Evolutionary conservation across 2,329 filamentous ascomycete genomes (phyloP).

Genomic region (Penicillium sp.): DNA sequence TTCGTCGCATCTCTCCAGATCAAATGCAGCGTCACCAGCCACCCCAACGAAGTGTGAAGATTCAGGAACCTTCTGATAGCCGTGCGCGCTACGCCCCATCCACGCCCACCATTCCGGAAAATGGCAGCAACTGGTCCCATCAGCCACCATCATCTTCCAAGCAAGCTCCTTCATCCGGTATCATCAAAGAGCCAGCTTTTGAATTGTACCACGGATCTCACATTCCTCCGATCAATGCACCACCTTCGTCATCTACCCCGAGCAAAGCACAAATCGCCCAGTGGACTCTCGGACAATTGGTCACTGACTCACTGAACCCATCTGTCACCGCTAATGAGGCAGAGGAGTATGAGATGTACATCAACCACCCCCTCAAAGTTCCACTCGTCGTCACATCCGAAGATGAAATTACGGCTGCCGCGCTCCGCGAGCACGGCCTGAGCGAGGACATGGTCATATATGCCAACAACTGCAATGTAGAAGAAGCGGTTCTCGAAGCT

Average conservation of each 20-base stretch:
- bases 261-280: slow-evolving; percentile 73
- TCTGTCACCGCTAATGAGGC: slow-evolving; percentile 70
- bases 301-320: slow-evolving; percentile 79
- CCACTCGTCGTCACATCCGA: slow-evolving; percentile 57
- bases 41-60: slow-evolving; percentile 55
- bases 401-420: slow-evolving; percentile 33
- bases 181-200: slow-evolving; percentile 52
- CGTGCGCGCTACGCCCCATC: slow-evolving; percentile 36
- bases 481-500: slow-evolving; percentile 45
- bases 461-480: slow-evolving; percentile 62
- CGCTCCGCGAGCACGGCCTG: slow-evolving; percentile 35
- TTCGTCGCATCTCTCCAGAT: slow-evolving; percentile 59
- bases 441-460: slow-evolving; percentile 74
- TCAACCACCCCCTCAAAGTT: slow-evolving; percentile 81
- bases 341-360: slow-evolving; percentile 82
- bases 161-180: slow-evolving; percentile 40
- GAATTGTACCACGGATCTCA: slow-evolving; percentile 22
- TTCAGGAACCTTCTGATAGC: slow-evolving; percentile 56
- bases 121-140: slow-evolving; percentile 27
- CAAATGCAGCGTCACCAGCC: slow-evolving; percentile 57
- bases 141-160: slow-evolving; percentile 34
- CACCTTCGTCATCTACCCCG: slow-evolving; percentile 59
- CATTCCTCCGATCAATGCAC: slow-evolving; percentile 21
- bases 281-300: slow-evolving; percentile 81
- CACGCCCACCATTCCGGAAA: slow-evolving; percentile 26